phyloP scores from a whole-genome alignment of 108 stramenopile species.

The Chaetoceros muelleri region DNA sequence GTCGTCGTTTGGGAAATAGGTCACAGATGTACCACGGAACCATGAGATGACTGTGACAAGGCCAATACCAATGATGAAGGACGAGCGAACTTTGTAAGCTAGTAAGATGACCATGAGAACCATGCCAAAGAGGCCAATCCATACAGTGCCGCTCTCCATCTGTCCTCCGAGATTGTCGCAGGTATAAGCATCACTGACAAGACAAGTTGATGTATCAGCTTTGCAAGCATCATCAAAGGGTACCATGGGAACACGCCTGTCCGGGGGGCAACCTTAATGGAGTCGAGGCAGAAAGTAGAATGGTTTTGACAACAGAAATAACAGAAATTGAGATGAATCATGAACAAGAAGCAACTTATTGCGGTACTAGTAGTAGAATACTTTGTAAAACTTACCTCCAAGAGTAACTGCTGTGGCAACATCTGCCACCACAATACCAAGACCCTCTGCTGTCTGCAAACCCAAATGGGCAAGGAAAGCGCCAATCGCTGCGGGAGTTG shows the following conservation, averaged over 20 bases:
- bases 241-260: constrained; percentile 35
- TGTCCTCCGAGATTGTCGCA: constrained; percentile 44
- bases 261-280: constrained; percentile 37
- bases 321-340: background rate
- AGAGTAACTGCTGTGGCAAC: constrained; percentile 61
- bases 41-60: constrained; percentile 47
- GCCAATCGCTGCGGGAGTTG: constrained; percentile 60
- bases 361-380: too few relatives aligned
- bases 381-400: too few relatives aligned
- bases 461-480: constrained; percentile 61
- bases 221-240: constrained; percentile 38
- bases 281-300: too few relatives aligned
- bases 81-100: constrained; percentile 17
- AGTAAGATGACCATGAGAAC: constrained; percentile 32
- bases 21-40: constrained; percentile 45
- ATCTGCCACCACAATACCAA: constrained; percentile 53
- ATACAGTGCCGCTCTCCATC: constrained; percentile 38
- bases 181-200: constrained; percentile 44
- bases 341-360: too few relatives aligned
- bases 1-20: constrained; percentile 45
- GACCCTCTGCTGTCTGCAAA: constrained; percentile 53
- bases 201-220: constrained; percentile 22
- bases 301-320: background rate
- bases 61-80: constrained; percentile 41
- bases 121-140: constrained; percentile 51